Percentiles rank a stretch among this genome's conserved stretches.
Conservation (phyloP, 352 stramenopile genomes). For the Pythium plurisporium region DNA sequence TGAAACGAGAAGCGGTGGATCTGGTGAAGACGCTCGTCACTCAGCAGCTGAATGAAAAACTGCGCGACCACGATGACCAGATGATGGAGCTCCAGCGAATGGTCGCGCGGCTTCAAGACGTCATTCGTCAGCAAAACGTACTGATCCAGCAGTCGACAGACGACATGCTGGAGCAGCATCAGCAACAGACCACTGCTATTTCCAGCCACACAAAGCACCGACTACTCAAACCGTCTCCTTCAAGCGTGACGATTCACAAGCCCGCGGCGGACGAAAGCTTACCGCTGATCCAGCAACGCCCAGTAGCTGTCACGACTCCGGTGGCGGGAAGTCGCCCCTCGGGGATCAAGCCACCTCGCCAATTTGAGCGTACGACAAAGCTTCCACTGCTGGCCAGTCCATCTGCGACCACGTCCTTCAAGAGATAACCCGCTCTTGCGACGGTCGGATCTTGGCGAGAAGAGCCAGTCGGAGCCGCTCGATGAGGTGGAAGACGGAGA, state of each 20-base stretch:
- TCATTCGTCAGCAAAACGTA: conserved; percentile 21
- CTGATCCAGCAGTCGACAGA: conserved; percentile 18
- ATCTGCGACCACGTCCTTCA: not conserved
- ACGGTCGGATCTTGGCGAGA: not conserved
- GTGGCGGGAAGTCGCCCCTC: not conserved
- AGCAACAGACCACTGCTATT: not conserved
- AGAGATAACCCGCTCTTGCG: not conserved
- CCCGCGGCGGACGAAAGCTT: not conserved
- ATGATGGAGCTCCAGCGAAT: conserved; percentile 23
- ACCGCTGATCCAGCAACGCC: not conserved
- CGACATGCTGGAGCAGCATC: conserved; percentile 15
- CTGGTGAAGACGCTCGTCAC: conserved; percentile 21
- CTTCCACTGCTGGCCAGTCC: not conserved
- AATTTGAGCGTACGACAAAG: conserved; percentile 20
- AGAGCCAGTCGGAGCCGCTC: conserved; percentile 12
- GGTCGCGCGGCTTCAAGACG: conserved; percentile 14
- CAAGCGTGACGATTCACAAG: not conserved
- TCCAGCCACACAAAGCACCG: not conserved
- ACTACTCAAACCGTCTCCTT: not conserved
- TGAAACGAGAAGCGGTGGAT: conserved; percentile 27
- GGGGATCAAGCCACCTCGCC: conserved; percentile 18
- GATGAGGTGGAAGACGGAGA: conserved; percentile 33
- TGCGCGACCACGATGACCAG: conserved; percentile 22
- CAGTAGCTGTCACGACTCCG: not conserved
- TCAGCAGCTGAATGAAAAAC: conserved; percentile 20